phyloP scores from a whole-genome alignment of 257 asterid species.

The Ajuga chamaepitys region DNA sequence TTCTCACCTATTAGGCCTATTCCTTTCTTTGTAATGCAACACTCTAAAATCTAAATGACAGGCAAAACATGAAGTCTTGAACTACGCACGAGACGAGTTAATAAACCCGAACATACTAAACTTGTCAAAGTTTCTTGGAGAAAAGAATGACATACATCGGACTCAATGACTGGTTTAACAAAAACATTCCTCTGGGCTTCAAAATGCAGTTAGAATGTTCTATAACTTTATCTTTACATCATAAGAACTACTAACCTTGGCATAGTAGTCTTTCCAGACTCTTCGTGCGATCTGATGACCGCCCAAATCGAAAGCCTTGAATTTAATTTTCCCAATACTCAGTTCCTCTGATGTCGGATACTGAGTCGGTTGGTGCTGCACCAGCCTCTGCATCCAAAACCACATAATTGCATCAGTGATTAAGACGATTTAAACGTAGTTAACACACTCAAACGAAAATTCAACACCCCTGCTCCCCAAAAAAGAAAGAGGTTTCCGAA shows the following conservation, averaged over 20 bases:
- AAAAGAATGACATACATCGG: too few species aligned
- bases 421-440: background rate
- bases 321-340: constrained; percentile 37
- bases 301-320: constrained; percentile 49
- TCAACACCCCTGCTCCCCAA: background rate
- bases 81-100: too few species aligned
- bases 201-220: background rate
- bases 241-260: constrained; percentile 21
- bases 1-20: too few species aligned
- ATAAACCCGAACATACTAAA: background rate
- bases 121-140: too few species aligned
- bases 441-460: background rate
- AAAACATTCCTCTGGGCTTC: too few species aligned
- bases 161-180: too few species aligned
- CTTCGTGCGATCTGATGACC: constrained; percentile 50
- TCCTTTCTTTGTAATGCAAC: too few species aligned
- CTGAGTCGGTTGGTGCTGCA: constrained; percentile 52
- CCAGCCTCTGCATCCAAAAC: constrained; percentile 33
- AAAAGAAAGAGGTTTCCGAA: background rate
- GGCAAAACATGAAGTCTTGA: too few species aligned
- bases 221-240: background rate
- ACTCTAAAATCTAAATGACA: too few species aligned
- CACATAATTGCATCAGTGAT: background rate
- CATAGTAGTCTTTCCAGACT: constrained; percentile 55
- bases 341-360: constrained; percentile 50